These are phyloP conservation scores for Xenosphaeropsis pyriputrescens DNA, from an alignment of 2,329 filamentous ascomycete genomes.

Conservation along the genomic window DNA sequence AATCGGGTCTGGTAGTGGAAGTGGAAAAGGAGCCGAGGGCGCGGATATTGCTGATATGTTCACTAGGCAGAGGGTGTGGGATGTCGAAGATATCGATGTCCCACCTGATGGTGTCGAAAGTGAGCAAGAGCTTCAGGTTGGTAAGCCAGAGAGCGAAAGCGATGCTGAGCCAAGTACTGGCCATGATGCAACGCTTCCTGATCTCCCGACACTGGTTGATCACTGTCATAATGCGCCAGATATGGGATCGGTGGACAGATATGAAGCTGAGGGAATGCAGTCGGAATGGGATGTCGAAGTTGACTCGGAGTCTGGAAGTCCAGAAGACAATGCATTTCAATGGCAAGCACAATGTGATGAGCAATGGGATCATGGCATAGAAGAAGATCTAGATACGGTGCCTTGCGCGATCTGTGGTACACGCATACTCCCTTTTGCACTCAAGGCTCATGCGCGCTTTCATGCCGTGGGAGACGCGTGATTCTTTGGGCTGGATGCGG, in stretches of 20 bases:
- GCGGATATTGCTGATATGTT: slow-evolving; percentile 79
- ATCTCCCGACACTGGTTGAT: slow-evolving; percentile 7
- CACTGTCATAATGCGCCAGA: slow-evolving; percentile 9
- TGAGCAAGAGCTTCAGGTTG: neutral
- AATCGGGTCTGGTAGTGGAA: slow-evolving; percentile 22
- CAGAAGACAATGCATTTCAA: slow-evolving; percentile 14
- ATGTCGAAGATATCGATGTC: slow-evolving; percentile 29
- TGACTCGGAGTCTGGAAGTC: slow-evolving; percentile 11
- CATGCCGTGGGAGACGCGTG: slow-evolving; percentile 16
- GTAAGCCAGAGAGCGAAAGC: neutral
- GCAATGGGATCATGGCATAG: too few relatives aligned
- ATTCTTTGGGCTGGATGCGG: too few relatives aligned
- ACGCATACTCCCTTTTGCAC: slow-evolving; percentile 31
- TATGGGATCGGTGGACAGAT: slow-evolving; percentile 6
- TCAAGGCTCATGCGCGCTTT: slow-evolving; percentile 30
- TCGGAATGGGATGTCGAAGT: slow-evolving; percentile 15
- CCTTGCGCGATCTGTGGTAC: slow-evolving; percentile 21
- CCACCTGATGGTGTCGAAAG: slow-evolving; percentile 11
- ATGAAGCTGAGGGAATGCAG: slow-evolving; percentile 5
- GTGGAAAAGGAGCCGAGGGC: too few relatives aligned
- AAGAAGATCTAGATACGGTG: too few relatives aligned
- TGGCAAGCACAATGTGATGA: too few relatives aligned
- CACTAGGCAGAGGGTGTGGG: slow-evolving; percentile 56
- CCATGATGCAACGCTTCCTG: slow-evolving; percentile 8
- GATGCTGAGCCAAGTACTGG: slow-evolving; percentile 14